A percentile compares a stretch with the other conserved stretches of the same genome.
Evolutionary conservation across 371 early-diverging fungal genomes (phyloP).

Genomic region (Mucor plumbeus): DNA sequence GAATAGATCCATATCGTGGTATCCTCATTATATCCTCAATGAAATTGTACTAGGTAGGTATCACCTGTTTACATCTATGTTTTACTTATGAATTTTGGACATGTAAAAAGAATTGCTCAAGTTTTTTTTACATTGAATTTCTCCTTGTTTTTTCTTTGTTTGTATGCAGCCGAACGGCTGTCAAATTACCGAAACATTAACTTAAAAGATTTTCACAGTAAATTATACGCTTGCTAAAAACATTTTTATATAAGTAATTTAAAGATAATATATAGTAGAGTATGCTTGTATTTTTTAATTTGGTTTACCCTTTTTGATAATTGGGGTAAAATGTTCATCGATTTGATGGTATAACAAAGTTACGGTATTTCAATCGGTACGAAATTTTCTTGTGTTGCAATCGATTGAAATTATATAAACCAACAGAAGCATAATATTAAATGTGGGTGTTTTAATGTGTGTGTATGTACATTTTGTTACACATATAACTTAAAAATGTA

Average conservation of each 20-base stretch:
- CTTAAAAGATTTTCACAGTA: background rate
- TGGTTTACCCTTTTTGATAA: background rate
- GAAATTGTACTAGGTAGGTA: background rate
- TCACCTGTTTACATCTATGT: background rate
- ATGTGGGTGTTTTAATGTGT: background rate
- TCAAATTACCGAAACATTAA: slow-evolving; percentile 23
- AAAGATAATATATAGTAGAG: background rate
- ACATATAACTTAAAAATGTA: slow-evolving; percentile 14
- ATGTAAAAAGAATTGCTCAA: background rate
- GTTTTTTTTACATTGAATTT: background rate
- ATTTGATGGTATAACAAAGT: background rate
- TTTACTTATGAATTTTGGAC: background rate
- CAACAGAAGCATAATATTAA: background rate
- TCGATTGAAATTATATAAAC: background rate
- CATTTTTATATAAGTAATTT: background rate
- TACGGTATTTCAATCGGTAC: slow-evolving; percentile 11
- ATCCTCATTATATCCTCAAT: slow-evolving; percentile 21
- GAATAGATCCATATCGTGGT: slow-evolving; percentile 32
- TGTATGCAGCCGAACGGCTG: slow-evolving; percentile 20
- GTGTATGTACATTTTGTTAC: slow-evolving; percentile 15
- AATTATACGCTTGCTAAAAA: background rate
- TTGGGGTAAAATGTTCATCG: background rate
- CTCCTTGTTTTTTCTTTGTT: background rate
- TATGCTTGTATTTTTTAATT: background rate
- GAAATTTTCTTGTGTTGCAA: background rate